Evolutionary conservation across 257 asterid genomes (phyloP).

Genomic region (Solanum pennellii): DNA sequence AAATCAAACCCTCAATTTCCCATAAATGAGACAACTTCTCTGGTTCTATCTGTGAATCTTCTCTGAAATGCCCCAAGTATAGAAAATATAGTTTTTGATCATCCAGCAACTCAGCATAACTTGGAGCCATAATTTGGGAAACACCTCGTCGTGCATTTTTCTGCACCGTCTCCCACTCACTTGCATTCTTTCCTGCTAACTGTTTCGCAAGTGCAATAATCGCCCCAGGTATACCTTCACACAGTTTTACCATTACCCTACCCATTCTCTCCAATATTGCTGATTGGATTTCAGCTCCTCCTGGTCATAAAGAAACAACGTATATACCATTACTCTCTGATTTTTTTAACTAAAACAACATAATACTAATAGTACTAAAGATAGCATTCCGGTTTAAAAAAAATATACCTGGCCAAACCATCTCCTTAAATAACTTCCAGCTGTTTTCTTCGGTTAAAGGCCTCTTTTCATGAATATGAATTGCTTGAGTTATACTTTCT

Average conservation of each 20-base stretch:
- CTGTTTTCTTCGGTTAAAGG: background rate
- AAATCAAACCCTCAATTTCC: slow-evolving; percentile 14
- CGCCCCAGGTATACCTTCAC: slow-evolving; percentile 1
- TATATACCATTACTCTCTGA: too few relatives aligned
- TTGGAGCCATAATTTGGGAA: background rate
- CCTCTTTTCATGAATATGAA: background rate
- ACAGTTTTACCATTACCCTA: background rate
- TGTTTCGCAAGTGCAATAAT: background rate
- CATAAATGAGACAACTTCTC: slow-evolving; percentile 6
- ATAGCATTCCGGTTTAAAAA: too few relatives aligned
- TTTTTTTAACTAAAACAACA: too few relatives aligned
- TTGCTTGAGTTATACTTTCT: background rate
- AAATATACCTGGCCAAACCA: background rate
- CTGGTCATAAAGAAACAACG: background rate
- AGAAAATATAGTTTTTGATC: slow-evolving; percentile 15
- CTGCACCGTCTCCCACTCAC: background rate
- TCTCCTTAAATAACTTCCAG: background rate
- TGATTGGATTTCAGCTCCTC: background rate
- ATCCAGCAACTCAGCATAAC: slow-evolving; percentile 2
- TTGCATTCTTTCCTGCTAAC: background rate
- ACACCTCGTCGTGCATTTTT: background rate
- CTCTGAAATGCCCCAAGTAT: slow-evolving; percentile 15
- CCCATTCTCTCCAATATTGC: background rate
- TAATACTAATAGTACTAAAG: too few relatives aligned
- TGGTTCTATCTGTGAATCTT: background rate